Conservation (phyloP, 208 protist genomes). For the Crithidia bombi region DNA sequence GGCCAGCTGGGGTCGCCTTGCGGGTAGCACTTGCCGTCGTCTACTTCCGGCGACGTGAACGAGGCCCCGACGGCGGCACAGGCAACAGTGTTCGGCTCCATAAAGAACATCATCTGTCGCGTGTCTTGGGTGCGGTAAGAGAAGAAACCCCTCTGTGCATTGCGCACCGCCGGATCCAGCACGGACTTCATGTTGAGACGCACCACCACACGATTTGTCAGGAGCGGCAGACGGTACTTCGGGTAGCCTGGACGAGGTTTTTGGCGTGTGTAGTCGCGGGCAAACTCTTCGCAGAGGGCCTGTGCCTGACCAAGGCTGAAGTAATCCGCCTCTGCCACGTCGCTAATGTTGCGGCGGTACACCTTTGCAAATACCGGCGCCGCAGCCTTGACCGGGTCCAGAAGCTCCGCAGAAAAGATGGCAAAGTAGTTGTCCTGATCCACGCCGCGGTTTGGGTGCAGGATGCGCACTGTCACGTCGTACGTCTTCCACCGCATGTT, state of each 20-base stretch:
- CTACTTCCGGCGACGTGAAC: constrained; percentile 43
- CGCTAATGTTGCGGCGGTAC: constrained; percentile 52
- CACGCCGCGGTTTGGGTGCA: constrained; percentile 51
- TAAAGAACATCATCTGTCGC: constrained; percentile 52
- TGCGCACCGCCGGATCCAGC: constrained; percentile 26
- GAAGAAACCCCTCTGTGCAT: constrained; percentile 50
- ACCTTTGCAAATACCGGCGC: constrained; percentile 61
- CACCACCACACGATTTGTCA: constrained; percentile 54
- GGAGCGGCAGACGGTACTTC: constrained; percentile 30
- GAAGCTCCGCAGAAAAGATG: constrained; percentile 51
- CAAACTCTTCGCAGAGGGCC: constrained; percentile 66
- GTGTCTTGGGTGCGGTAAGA: constrained; percentile 63
- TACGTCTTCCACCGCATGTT: constrained; percentile 38
- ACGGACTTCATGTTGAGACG: constrained; percentile 41
- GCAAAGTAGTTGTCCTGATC: constrained; percentile 59
- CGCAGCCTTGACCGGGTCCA: constrained; percentile 22
- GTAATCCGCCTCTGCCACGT: constrained; percentile 67
- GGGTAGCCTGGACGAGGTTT: constrained; percentile 1
- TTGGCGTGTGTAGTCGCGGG: constrained; percentile 46
- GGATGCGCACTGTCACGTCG: constrained; percentile 43
- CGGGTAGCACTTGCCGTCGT: constrained; percentile 31
- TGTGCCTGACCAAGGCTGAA: constrained; percentile 61
- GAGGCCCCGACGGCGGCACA: constrained; percentile 58
- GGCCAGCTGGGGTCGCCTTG: constrained; percentile 28
- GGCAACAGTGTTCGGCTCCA: constrained; percentile 64